Base-by-base conservation (phyloP, 495 filamentous ascomycete genomes). In the Schizothecium vesticola region DNA sequence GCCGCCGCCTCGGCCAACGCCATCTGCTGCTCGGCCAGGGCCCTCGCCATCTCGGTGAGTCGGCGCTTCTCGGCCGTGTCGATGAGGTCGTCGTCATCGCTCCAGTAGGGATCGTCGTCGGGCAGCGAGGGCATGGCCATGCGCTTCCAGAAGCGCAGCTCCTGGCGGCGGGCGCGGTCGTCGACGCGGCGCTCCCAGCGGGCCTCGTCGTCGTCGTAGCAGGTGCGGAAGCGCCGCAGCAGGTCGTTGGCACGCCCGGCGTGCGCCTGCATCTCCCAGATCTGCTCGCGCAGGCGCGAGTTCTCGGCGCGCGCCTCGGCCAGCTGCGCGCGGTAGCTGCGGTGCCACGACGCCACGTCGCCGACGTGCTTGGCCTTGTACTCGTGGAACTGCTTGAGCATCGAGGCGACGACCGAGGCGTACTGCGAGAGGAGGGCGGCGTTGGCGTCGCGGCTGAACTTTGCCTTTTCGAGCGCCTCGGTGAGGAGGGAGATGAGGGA, bases 231-330 rank as follows among this genome's bases (percentile, higher is more conserved):
- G 7, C 76, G 67, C 56, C 85, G 84, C 55, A 87, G 71, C 66
- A 77, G 67, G 61, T 80, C 80, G 74, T 85, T 86, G 55, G 83
- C 84, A 5, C 72, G 71, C 24, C 74, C 80, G 51, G 85, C 85
- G 61, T 81, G 79, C 56, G 80, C 82, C 69, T 83, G 81, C 81
- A 85, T 85, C 69, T 85, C 84, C 79, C 82, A 83, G 61, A 87
- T 85, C 75, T 86, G 81, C 65, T 84, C 81, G 55, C 84, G 83
- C n/a, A 87, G 79, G 4, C 78, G 78, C 60, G 78, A 77, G 71
- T 87, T 87, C 77, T 86, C 84, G 64, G 82, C 80, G 10, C 85
- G 82, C 69, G 85, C 85, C 72, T 84, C 83, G 70, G 83, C 84
- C 22, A 87, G 79, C 72, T 87, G 85, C 9, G 81, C 71, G 28